Evolutionary conservation across 2,329 filamentous ascomycete genomes (phyloP), one percentile per base, ranked within the genome.

Genomic region (Endoconidiophora polonica): DNA sequence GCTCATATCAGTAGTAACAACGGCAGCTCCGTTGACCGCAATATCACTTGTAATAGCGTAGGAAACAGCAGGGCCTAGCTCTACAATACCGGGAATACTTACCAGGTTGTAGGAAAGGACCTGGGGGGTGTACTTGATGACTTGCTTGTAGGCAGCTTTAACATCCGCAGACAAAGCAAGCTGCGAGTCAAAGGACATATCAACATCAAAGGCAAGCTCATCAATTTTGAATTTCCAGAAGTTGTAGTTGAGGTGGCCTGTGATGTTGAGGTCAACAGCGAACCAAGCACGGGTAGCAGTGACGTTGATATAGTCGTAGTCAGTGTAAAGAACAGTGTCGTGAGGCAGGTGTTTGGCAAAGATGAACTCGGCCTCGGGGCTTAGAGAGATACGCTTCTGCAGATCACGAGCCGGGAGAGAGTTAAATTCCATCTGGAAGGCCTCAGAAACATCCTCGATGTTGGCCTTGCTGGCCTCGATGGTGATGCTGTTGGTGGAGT

Each of bases 191-290:
- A 68, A 59, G 20, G 57, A 55, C 20, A 66, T 60, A 48, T 68
- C 65, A 53, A 70, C 60, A 53, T 70, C 66, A 42, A 70, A 65
- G 56, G 63, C 65, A 4, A 70, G 59, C 23, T 59, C 56, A 41
- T 65, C 56, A 4, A 66, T 55, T 38, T 59, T 57, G 39, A 58
- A 58, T 14, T 54, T 53, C 44, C 59, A 57, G 54, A 68, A 63
- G 54, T 62, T 63, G 57, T 66, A 69, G 45, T 60, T 59, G 14
- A 70, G 59, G 52, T 64, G 62, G 33, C 67, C 67, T 1, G 66
- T 68, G 42, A 70, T 63, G 12, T 63, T 64, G 37, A 67, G 58
- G 16, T 59, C 59, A 23, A 63, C 59, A 16, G 58, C 59, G 49
- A 70, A 60, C 44, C 57, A 54, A 33, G 61, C 65, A 18, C 57